Percentiles rank a stretch among this genome's conserved stretches.
Evolutionary conservation across 1,284 basidiomycete species (phyloP).

Genomic region (Ganoderma lingzhi): DNA sequence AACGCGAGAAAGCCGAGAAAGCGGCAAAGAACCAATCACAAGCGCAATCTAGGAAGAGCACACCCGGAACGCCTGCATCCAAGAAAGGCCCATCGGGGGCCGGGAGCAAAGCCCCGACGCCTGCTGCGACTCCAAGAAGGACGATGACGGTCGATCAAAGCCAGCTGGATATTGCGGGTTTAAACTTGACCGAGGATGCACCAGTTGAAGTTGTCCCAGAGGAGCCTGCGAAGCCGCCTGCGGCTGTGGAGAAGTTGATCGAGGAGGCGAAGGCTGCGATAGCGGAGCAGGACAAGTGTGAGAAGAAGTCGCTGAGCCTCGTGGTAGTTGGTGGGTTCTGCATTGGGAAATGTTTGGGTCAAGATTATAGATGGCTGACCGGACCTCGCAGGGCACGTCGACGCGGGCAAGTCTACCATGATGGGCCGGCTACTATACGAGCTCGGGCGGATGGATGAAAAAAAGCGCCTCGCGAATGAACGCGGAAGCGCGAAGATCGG

Average conservation of each 20-base stretch:
- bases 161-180: slow-evolving; percentile 75
- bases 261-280: slow-evolving; percentile 77
- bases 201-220: slow-evolving; percentile 44
- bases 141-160: slow-evolving; percentile 56
- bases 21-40: slow-evolving; percentile 43
- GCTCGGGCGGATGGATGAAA: slow-evolving; percentile 88
- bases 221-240: slow-evolving; percentile 72
- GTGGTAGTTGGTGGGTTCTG: slow-evolving; percentile 87
- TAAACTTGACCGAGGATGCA: slow-evolving; percentile 60
- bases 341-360: slow-evolving; percentile 12
- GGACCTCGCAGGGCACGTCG: slow-evolving; percentile 83
- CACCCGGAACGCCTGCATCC: slow-evolving; percentile 51
- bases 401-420: slow-evolving; percentile 97
- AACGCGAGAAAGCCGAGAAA: slow-evolving; percentile 77
- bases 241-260: slow-evolving; percentile 86
- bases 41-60: slow-evolving; percentile 56
- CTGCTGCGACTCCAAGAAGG: slow-evolving; percentile 27
- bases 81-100: slow-evolving; percentile 54
- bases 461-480: slow-evolving; percentile 86
- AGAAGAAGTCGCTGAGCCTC: slow-evolving; percentile 82
- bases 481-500: slow-evolving; percentile 91
- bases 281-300: slow-evolving; percentile 59
- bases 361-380: neutral
- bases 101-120: slow-evolving; percentile 46
- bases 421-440: slow-evolving; percentile 97